phyloP scores from a whole-genome alignment of 2,329 filamentous ascomycete genomes.

The Penicillium decumbens region DNA sequence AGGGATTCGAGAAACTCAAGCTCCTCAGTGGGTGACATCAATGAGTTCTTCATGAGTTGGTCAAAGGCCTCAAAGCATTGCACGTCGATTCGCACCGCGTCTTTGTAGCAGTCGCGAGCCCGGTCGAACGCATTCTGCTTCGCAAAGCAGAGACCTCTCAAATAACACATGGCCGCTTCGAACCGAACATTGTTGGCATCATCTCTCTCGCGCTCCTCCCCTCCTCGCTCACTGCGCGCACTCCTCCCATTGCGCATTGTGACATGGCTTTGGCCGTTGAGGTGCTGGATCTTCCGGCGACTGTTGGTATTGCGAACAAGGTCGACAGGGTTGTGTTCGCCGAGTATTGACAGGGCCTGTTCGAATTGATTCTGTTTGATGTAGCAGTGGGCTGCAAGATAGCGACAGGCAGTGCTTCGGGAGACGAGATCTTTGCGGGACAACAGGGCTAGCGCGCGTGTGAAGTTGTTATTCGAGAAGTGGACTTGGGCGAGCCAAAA shows the following conservation, averaged over 20 bases:
- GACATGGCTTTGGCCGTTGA: conserved; percentile 52
- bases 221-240: conserved; percentile 49
- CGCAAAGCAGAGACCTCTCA: conserved; percentile 88
- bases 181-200: conserved; percentile 73
- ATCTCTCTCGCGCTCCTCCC: conserved; percentile 61
- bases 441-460: conserved; percentile 80
- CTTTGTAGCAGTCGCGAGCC: conserved; percentile 97
- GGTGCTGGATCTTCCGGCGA: conserved; percentile 67
- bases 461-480: conserved; percentile 92
- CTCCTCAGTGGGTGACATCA: conserved; percentile 85
- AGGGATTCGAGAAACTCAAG: conserved; percentile 83
- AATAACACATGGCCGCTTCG: conserved; percentile 95
- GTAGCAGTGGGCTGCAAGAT: conserved; percentile 88
- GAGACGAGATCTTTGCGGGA: conserved; percentile 75
- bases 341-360: conserved; percentile 78
- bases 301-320: conserved; percentile 66
- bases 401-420: conserved; percentile 80
- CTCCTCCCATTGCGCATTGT: conserved; percentile 46
- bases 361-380: conserved; percentile 89
- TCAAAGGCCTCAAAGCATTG: conserved; percentile 98
- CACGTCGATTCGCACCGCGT: conserved; percentile 91
- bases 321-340: conserved; percentile 90
- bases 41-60: conserved; percentile 91
- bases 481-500: conserved; percentile 99
- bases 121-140: conserved; percentile 97